phyloP scores from a whole-genome alignment of 2,329 filamentous ascomycete species.

The Colletotrichum zoysiae region DNA sequence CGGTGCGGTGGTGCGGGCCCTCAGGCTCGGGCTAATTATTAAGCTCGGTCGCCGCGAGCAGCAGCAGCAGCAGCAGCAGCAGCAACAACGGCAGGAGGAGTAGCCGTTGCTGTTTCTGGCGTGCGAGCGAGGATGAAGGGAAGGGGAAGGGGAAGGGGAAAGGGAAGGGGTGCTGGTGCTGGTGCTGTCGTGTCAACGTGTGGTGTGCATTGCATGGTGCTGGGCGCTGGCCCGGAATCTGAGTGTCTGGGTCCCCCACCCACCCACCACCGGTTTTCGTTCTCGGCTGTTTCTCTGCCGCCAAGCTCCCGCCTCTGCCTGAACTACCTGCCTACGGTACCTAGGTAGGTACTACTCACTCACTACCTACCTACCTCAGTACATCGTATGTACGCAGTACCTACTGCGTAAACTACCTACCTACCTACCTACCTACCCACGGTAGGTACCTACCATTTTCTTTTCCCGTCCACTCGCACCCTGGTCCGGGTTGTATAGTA shows the following conservation, averaged over 20 bases:
- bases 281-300: slow-evolving; percentile 33
- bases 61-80: slow-evolving; percentile 23
- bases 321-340: not conserved
- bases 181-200: slow-evolving; percentile 21
- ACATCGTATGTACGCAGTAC: no score
- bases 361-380: no score
- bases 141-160: not conserved
- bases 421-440: no score
- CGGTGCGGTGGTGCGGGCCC: slow-evolving; percentile 25
- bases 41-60: slow-evolving; percentile 25
- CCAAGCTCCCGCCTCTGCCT: slow-evolving; percentile 13
- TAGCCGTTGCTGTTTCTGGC: slow-evolving; percentile 17
- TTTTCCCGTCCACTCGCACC: slow-evolving; percentile 10
- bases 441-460: slow-evolving; percentile 5
- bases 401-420: no score
- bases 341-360: no score
- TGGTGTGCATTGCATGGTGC: slow-evolving; percentile 4
- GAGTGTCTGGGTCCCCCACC: slow-evolving; percentile 28
- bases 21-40: slow-evolving; percentile 19
- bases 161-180: not conserved
- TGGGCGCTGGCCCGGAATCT: slow-evolving; percentile 29
- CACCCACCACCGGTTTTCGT: not conserved
- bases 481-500: slow-evolving; percentile 19
- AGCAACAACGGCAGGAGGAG: slow-evolving; percentile 12
- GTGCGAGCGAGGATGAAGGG: not conserved